A percentile compares a stretch with the other conserved stretches of the same genome.
Conservation (phyloP, 495 filamentous ascomycete genomes). For the Penicillium canescens region DNA sequence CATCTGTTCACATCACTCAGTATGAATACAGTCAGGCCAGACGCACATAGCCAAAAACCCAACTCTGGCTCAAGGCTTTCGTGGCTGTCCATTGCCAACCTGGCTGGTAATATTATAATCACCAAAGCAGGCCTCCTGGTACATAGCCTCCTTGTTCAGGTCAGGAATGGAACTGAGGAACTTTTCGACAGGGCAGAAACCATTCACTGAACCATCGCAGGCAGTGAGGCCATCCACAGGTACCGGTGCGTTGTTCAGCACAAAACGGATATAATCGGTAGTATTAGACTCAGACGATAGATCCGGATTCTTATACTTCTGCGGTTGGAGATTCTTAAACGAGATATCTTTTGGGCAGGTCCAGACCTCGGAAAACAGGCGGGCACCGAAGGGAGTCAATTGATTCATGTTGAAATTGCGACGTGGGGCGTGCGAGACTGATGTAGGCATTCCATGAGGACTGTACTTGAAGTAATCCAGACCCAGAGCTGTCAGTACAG, state of each 20-base stretch:
- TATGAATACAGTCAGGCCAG: too few relatives aligned
- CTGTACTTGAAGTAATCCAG: constrained; percentile 52
- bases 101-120: constrained; percentile 23
- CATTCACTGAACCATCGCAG: constrained; percentile 25
- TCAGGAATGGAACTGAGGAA: constrained; percentile 22
- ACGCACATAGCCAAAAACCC: background rate
- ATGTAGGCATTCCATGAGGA: constrained; percentile 40
- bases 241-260: constrained; percentile 31
- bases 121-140: constrained; percentile 32
- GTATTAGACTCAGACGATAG: constrained; percentile 16
- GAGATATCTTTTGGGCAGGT: constrained; percentile 22
- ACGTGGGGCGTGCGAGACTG: constrained; percentile 42
- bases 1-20: too few relatives aligned
- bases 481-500: constrained; percentile 51
- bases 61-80: background rate
- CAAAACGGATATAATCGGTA: constrained; percentile 29
- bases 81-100: constrained; percentile 28
- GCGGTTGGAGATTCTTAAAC: constrained; percentile 21
- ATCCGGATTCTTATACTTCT: constrained; percentile 30
- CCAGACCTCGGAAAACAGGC: constrained; percentile 61
- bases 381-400: constrained; percentile 59
- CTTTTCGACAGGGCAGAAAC: constrained; percentile 26
- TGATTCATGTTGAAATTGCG: constrained; percentile 24
- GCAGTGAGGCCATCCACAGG: constrained; percentile 23
- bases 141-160: constrained; percentile 24